A percentile compares a stretch with the other conserved stretches of the same genome.
phyloP scores from a whole-genome alignment of 2,329 filamentous ascomycete genomes.

The Didymellaceae sp. region DNA sequence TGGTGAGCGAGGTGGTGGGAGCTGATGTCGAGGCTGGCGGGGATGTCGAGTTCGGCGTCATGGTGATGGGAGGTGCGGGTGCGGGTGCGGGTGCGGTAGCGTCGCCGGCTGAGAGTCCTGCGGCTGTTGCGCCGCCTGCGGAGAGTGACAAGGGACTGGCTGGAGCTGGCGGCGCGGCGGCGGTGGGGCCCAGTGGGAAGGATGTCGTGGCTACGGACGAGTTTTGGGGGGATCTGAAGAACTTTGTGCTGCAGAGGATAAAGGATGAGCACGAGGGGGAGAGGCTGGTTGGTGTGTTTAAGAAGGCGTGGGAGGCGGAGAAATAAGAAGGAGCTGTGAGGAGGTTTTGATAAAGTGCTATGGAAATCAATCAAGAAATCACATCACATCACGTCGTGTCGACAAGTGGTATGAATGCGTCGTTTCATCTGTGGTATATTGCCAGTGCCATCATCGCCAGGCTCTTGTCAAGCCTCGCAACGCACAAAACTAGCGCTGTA shows the following conservation, averaged over 20 bases:
- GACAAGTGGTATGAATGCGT: constrained; percentile 20
- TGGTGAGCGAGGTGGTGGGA: constrained; percentile 79
- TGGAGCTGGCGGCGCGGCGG: constrained; percentile 47
- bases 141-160: constrained; percentile 55
- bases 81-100: constrained; percentile 41
- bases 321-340: constrained; percentile 15
- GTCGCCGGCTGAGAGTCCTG: constrained; percentile 55
- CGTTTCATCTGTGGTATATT: constrained; percentile 32
- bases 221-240: constrained; percentile 88
- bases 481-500: constrained; percentile 20
- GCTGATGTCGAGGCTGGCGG: too few relatives aligned
- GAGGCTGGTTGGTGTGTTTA: constrained; percentile 71
- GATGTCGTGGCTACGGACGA: constrained; percentile 70
- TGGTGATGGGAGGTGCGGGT: constrained; percentile 76
- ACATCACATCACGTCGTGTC: constrained; percentile 16
- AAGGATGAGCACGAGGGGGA: constrained; percentile 72
- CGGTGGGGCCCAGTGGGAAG: constrained; percentile 62
- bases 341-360: not conserved
- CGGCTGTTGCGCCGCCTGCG: constrained; percentile 60
- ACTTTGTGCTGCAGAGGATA: constrained; percentile 79
- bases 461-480: constrained; percentile 21
- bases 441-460: constrained; percentile 27
- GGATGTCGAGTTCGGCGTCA: constrained; percentile 79
- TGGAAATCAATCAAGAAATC: not conserved
- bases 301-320: constrained; percentile 67